Conservation (phyloP, 2,329 filamentous ascomycete species). For the Calonectria hongkongensis region DNA sequence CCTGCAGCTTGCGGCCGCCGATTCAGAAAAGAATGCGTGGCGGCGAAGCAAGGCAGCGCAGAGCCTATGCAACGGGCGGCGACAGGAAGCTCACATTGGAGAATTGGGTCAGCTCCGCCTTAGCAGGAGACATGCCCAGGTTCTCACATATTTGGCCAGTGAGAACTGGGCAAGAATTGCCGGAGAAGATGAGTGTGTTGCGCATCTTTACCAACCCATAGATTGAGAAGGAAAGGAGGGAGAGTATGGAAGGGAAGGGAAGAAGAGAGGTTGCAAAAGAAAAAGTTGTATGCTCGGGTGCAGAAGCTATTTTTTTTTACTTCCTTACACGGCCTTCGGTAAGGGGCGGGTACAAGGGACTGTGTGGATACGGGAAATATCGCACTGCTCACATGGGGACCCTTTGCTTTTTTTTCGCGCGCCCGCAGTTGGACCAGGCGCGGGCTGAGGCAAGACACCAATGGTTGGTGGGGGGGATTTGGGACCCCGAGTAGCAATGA, state of each 20-base stretch:
- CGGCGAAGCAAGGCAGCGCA: constrained; percentile 33
- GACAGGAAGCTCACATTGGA: constrained; percentile 75
- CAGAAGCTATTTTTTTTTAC: constrained; percentile 54
- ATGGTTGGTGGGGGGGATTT: background rate
- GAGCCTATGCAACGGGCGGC: constrained; percentile 40
- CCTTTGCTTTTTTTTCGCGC: constrained; percentile 32
- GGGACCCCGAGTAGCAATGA: background rate
- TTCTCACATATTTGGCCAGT: constrained; percentile 81
- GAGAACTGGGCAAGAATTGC: constrained; percentile 79
- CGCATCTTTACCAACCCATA: constrained; percentile 69
- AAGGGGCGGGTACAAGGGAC: constrained; percentile 38
- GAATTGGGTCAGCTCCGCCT: constrained; percentile 81
- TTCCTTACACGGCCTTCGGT: constrained; percentile 36
- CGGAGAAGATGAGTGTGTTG: constrained; percentile 81
- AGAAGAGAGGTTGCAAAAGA: constrained; percentile 47
- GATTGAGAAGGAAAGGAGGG: constrained; percentile 50
- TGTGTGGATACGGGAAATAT: constrained; percentile 14
- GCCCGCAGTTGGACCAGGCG: constrained; percentile 18
- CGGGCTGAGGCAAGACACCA: background rate
- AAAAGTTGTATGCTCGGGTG: constrained; percentile 46
- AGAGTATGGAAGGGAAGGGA: constrained; percentile 46
- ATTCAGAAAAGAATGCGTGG: constrained; percentile 13
- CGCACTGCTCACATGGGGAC: constrained; percentile 32
- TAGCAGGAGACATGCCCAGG: constrained; percentile 78
- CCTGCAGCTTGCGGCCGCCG: constrained; percentile 22